Percentiles rank a stretch among this genome's conserved stretches.
phyloP scores from a whole-genome alignment of 345 rosid species.

The Bruguiera parviflora region DNA sequence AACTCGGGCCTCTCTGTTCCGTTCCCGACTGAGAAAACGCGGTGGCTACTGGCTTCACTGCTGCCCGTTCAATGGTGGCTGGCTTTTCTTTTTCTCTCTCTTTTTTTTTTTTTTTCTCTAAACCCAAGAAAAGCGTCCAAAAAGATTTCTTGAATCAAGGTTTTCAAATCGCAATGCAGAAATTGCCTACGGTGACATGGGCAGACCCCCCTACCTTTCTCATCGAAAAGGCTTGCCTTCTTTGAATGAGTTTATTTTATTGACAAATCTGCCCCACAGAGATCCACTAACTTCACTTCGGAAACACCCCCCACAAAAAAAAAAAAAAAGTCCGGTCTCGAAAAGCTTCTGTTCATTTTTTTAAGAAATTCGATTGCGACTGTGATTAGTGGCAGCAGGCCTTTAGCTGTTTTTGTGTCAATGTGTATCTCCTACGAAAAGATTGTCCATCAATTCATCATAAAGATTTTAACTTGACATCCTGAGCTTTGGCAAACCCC shows the following conservation, averaged over 20 bases:
- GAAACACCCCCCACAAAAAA: background rate
- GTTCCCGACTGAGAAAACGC: no score
- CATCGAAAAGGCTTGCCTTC: background rate
- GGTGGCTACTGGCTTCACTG: no score
- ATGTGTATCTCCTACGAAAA: no score
- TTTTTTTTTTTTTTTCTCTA: no score
- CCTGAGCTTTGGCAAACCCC: background rate
- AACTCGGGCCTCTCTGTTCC: no score
- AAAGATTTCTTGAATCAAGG: no score
- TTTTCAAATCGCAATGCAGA: no score
- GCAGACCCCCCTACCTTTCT: no score
- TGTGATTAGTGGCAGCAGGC: background rate
- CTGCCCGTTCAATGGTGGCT: no score
- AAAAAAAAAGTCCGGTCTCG: background rate
- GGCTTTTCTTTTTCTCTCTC: no score
- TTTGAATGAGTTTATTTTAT: slow-evolving; percentile 3
- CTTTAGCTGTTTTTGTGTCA: slow-evolving; percentile 9
- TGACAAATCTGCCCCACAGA: background rate
- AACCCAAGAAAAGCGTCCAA: no score
- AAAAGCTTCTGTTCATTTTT: slow-evolving; percentile 2
- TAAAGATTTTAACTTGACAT: background rate
- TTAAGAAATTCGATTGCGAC: slow-evolving; percentile 16
- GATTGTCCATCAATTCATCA: background rate
- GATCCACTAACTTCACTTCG: background rate
- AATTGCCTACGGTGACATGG: no score